phyloP scores from a whole-genome alignment of 208 protist genomes.

The Trypanosoma congolense region DNA sequence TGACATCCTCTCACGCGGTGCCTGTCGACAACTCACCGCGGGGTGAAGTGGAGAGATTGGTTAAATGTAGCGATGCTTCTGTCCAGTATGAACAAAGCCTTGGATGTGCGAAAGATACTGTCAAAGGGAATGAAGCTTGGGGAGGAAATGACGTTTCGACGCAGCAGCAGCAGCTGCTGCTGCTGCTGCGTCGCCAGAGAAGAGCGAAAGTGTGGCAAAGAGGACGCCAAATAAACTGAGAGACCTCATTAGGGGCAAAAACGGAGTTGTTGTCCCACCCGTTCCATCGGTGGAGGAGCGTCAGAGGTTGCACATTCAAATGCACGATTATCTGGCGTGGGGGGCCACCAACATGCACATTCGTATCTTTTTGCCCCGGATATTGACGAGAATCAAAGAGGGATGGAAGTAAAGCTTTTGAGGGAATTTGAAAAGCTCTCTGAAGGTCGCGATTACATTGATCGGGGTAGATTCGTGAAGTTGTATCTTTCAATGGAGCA shows the following conservation, averaged over 20 bases:
- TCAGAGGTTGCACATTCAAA: background rate
- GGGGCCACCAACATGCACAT: constrained; percentile 14
- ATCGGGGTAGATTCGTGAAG: constrained; percentile 67
- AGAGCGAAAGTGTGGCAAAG: too few species aligned
- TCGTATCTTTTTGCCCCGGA: constrained; percentile 14
- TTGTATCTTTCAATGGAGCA: constrained; percentile 74
- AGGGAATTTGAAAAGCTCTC: constrained; percentile 58
- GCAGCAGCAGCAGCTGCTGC: too few species aligned
- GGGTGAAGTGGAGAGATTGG: too few species aligned
- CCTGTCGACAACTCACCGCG: background rate
- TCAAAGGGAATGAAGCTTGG: too few species aligned
- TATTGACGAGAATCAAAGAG: constrained; percentile 13
- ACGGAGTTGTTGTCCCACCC: background rate
- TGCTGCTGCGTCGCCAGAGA: too few species aligned
- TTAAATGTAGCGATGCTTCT: too few species aligned
- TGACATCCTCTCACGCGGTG: background rate
- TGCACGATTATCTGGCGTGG: too few species aligned
- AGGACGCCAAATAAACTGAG: background rate
- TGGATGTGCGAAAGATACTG: too few species aligned
- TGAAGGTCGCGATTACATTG: constrained; percentile 53
- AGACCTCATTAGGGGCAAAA: background rate
- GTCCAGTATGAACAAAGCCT: too few species aligned
- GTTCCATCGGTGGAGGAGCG: background rate
- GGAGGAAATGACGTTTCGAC: too few species aligned
- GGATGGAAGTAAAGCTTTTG: constrained; percentile 59